Evolutionary conservation across 345 rosid species (phyloP).

Genomic region (Syzygium jambos): DNA sequence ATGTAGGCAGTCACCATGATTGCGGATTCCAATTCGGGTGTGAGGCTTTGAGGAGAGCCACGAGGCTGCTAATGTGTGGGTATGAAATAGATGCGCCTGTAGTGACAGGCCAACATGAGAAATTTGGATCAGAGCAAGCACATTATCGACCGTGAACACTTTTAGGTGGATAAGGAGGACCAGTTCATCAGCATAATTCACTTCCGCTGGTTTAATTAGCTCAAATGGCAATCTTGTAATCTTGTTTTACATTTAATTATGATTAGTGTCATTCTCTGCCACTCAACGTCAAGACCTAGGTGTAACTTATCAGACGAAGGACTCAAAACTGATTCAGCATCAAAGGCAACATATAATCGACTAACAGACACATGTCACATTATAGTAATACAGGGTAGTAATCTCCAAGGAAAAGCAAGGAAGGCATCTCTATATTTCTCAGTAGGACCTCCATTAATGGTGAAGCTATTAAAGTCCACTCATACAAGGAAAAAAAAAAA

Average conservation of each 20-base stretch:
- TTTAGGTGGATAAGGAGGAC: background rate
- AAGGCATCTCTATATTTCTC: too few relatives aligned
- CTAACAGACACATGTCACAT: background rate
- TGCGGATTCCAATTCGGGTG: constrained; percentile 83
- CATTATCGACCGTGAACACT: background rate
- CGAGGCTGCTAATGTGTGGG: constrained; percentile 83
- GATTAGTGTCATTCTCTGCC: background rate
- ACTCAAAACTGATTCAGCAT: background rate
- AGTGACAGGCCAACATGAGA: background rate
- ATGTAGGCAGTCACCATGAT: constrained; percentile 65
- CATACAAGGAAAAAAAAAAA: too few relatives aligned
- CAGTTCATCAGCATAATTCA: background rate
- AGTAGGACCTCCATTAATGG: too few relatives aligned
- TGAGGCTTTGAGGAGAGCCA: constrained; percentile 72
- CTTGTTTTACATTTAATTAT: background rate
- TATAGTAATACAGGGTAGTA: background rate
- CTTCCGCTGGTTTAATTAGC: background rate
- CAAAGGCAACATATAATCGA: background rate
- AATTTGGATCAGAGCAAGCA: background rate
- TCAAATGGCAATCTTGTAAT: background rate
- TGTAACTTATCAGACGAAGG: background rate
- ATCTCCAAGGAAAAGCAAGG: background rate
- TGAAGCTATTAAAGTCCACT: too few relatives aligned
- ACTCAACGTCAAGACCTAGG: background rate
- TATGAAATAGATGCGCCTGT: constrained; percentile 88